Evolutionary conservation across 2,329 filamentous ascomycete genomes (phyloP).

Genomic region (Aspergillus aculeatinus): DNA sequence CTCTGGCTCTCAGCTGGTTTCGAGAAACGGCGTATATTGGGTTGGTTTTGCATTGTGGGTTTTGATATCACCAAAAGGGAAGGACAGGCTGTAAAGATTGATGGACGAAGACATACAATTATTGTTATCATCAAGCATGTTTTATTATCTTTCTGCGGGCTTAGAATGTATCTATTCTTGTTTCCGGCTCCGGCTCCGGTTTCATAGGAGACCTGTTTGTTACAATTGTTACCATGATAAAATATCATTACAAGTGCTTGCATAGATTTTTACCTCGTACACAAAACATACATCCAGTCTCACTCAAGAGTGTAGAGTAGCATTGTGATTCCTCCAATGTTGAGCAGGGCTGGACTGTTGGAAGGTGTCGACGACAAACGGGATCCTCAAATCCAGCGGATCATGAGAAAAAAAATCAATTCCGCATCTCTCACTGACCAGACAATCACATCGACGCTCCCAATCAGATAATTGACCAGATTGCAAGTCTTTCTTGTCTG

Average conservation of each 20-base stretch:
- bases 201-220: neutral
- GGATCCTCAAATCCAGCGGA: neutral
- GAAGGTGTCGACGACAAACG: neutral
- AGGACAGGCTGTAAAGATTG: slow-evolving; percentile 6
- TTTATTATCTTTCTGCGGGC: slow-evolving; percentile 12
- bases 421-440: neutral
- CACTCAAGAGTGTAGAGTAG: too few relatives aligned
- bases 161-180: slow-evolving; percentile 4
- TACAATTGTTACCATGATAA: neutral
- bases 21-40: slow-evolving; percentile 29
- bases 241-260: neutral
- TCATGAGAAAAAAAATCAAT: neutral
- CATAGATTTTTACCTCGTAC: too few relatives aligned
- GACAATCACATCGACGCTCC: neutral
- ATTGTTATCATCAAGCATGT: neutral
- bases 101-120: neutral
- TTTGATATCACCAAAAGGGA: slow-evolving; percentile 4
- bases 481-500: neutral
- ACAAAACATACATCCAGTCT: too few relatives aligned
- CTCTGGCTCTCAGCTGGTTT: slow-evolving; percentile 18
- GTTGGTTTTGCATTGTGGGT: slow-evolving; percentile 16
- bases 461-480: neutral
- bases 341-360: neutral
- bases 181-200: neutral
- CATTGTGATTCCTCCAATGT: neutral